Conservation (phyloP, 768 basidiomycete species). For the Suillus subluteus region DNA sequence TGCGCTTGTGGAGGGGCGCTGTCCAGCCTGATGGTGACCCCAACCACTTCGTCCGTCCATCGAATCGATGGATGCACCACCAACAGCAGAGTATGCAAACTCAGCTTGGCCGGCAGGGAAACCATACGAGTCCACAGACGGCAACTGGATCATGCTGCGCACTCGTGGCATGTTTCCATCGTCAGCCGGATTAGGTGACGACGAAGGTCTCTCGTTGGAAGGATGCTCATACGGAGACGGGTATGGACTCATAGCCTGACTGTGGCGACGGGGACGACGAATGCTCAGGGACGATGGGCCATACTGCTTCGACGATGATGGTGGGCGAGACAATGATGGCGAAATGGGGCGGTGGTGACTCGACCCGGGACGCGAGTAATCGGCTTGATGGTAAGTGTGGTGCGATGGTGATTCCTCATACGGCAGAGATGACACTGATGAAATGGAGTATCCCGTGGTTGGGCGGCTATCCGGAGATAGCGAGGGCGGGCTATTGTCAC, state of each 20-base stretch:
- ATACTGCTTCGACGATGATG: conserved; percentile 64
- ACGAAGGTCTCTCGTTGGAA: conserved; percentile 63
- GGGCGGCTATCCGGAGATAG: conserved; percentile 86
- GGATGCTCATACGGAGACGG: conserved; percentile 75
- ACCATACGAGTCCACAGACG: conserved; percentile 68
- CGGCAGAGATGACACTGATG: conserved; percentile 75
- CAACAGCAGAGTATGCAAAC: conserved; percentile 78
- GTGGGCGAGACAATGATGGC: conserved; percentile 68
- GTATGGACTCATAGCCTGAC: conserved; percentile 87
- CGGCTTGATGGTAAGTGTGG: conserved; percentile 43
- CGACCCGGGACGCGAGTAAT: conserved; percentile 77
- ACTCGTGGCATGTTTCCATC: conserved; percentile 65
- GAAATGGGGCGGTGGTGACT: conserved; percentile 69
- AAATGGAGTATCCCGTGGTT: conserved; percentile 84
- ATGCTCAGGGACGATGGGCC: conserved; percentile 62
- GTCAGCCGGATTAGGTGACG: conserved; percentile 69
- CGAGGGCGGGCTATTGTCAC: conserved; percentile 68
- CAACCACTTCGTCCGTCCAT: conserved; percentile 48
- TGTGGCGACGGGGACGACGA: conserved; percentile 75
- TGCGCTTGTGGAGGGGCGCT: conserved; percentile 72
- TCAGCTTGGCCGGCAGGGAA: conserved; percentile 73
- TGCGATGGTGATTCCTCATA: conserved; percentile 60
- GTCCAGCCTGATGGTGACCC: conserved; percentile 39
- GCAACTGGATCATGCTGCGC: conserved; percentile 83
- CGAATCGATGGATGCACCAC: conserved; percentile 41